These are phyloP conservation scores for Austropuccinia psidii DNA, from an alignment of 1,284 basidiomycete genomes.

Conservation along the genomic window DNA sequence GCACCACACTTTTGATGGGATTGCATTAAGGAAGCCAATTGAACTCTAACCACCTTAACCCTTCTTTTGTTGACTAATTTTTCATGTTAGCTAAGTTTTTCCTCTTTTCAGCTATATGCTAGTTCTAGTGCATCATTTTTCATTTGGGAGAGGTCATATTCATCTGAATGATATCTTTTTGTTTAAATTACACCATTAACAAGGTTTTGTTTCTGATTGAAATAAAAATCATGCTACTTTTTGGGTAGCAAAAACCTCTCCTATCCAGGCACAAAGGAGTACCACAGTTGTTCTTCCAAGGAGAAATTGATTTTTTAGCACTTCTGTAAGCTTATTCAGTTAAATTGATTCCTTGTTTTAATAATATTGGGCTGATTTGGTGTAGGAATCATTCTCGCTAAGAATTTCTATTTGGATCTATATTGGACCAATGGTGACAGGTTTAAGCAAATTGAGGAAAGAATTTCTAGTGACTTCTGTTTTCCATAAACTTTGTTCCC, in stretches of 20 bases:
- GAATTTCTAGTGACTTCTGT: not conserved
- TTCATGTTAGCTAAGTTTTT: not conserved
- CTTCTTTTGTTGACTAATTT: not conserved
- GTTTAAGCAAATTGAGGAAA: not conserved
- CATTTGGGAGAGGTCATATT: not conserved
- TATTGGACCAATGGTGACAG: not conserved
- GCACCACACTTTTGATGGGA: not conserved
- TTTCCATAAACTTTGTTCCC: constrained; percentile 20
- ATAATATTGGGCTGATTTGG: constrained; percentile 8
- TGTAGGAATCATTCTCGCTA: not conserved
- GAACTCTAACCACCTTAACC: constrained; percentile 10
- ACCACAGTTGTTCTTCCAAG: not conserved
- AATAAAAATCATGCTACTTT: constrained; percentile 13
- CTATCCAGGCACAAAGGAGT: not conserved
- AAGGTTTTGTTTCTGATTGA: not conserved
- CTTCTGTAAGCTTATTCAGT: not conserved
- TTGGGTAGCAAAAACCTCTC: constrained; percentile 18
- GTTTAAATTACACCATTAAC: not conserved
- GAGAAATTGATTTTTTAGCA: not conserved
- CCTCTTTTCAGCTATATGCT: not conserved
- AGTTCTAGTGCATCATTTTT: not conserved
- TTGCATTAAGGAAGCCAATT: constrained; percentile 5
- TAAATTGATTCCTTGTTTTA: not conserved
- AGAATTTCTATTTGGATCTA: not conserved
- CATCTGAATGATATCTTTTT: not conserved